Conservation (phyloP, 306 rosid species). For the Cucurbita maxima region DNA sequence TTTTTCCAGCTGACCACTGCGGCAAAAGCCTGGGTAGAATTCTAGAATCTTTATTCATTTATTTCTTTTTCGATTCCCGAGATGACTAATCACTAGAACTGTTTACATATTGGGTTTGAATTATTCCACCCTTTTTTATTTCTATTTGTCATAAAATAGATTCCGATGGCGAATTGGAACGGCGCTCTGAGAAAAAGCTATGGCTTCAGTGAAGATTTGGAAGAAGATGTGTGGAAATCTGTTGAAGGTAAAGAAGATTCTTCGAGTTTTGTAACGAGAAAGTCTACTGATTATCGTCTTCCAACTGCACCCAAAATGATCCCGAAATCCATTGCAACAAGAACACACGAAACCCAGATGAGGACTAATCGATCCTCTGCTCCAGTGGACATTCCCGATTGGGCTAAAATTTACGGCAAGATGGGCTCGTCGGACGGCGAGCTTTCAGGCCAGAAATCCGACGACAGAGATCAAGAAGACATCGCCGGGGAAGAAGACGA, state of each 20-base stretch:
- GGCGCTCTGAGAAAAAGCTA: slow-evolving; percentile 12
- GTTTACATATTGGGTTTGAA: neutral
- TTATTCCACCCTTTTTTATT: neutral
- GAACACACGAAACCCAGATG: slow-evolving; percentile 17
- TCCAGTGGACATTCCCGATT: slow-evolving; percentile 59
- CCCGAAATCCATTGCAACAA: slow-evolving; percentile 21
- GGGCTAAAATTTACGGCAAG: slow-evolving; percentile 42
- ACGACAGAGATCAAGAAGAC: slow-evolving; percentile 10
- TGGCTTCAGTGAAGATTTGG: slow-evolving; percentile 33
- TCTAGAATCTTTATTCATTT: neutral
- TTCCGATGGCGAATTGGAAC: slow-evolving; percentile 43
- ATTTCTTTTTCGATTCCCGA: neutral
- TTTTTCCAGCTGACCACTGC: neutral
- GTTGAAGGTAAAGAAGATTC: slow-evolving; percentile 15
- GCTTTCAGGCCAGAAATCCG: slow-evolving; percentile 2
- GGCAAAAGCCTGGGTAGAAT: neutral
- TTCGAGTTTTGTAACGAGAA: neutral
- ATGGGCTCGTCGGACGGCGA: slow-evolving; percentile 13
- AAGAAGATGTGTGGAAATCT: slow-evolving; percentile 45
- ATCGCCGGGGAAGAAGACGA: slow-evolving; percentile 26
- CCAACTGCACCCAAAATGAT: slow-evolving; percentile 30
- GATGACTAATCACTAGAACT: neutral
- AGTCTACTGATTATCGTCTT: neutral
- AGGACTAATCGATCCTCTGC: slow-evolving; percentile 38
- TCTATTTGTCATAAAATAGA: neutral